Evolutionary conservation across 176 grass and related monocot genomes (phyloP), one percentile per base, ranked within the genome.

Genomic region (Olyra latifolia): DNA sequence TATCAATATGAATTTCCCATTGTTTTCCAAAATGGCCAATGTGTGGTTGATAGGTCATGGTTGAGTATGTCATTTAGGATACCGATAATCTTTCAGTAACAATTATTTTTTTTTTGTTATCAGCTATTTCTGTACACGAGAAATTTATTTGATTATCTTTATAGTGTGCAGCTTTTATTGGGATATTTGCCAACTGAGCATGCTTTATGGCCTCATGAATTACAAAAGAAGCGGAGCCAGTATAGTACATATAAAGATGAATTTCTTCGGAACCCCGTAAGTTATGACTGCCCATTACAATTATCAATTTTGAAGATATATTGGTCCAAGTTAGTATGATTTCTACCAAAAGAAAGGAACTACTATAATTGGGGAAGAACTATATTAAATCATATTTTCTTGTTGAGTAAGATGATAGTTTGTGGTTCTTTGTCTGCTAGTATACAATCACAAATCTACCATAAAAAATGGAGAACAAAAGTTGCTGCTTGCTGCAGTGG

Each of bases 91-190:
- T 58, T 47, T 60, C 17, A 67, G 14, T 80, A 62, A 46, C n/a
- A n/a, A n/a, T n/a, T n/a, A n/a, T n/a, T n/a, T 41, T 15, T 72
- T 71, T 75, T 56, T 77, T 54, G 17, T 53, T 80, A 69, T 80
- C 49, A 52, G 7, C 24, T 81, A 55, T 8, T 23, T 71, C 7
- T 69, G 17, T 81, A 78, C 20, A 52, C 12, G 74, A 54, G 78
- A 85, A 89, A 88, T 87, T 93, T 80, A 95, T 91, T 91, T 71
- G 54, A 89, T 27, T 93, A 81, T 89, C 43, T 86, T 98, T 89
- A 85, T 98, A 95, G 90, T 88, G 83, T 95, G 86, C 96, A 98
- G 96, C 96, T 98, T 85, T 89, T 98, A 12, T 93, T 95, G 88
- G 96, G 88, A 78, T 95, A 98, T 89, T 86, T 98, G 88, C 90